Conservation (phyloP, 306 rosid species). For the Notholithocarpus densiflorus region DNA sequence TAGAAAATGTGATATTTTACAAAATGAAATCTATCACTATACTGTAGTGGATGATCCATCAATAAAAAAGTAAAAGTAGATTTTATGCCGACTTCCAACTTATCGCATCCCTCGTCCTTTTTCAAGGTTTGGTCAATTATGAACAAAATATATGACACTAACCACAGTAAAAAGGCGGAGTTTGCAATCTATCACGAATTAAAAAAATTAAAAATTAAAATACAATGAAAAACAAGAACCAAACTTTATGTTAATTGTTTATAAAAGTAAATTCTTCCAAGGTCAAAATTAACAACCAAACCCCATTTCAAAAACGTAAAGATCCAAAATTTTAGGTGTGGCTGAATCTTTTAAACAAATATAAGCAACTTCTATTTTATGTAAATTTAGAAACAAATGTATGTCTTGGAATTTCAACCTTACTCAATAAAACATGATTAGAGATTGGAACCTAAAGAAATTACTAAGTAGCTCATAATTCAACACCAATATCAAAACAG, state of each 20-base stretch:
- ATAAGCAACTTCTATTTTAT: not conserved
- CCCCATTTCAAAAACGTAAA: not conserved
- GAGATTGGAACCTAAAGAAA: not conserved
- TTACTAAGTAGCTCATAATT: not conserved
- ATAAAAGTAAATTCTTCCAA: not conserved
- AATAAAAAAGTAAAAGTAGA: no score
- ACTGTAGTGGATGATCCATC: no score
- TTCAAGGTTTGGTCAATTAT: no score
- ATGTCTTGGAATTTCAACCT: not conserved
- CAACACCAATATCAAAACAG: not conserved
- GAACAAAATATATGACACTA: no score
- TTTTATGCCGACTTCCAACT: no score
- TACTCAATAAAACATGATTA: not conserved
- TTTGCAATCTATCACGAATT: no score
- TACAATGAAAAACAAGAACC: not conserved
- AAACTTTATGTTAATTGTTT: not conserved
- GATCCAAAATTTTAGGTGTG: slow-evolving; percentile 4
- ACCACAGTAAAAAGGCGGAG: no score
- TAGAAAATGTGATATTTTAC: slow-evolving; percentile 13
- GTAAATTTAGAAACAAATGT: not conserved
- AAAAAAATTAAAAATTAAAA: no score
- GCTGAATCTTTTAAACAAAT: not conserved
- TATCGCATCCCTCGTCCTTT: no score
- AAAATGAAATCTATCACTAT: not conserved
- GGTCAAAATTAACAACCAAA: not conserved